A percentile compares a stretch with the other conserved stretches of the same genome.
Conservation (phyloP, 1,284 basidiomycete species). For the Psilocybe mexicana region DNA sequence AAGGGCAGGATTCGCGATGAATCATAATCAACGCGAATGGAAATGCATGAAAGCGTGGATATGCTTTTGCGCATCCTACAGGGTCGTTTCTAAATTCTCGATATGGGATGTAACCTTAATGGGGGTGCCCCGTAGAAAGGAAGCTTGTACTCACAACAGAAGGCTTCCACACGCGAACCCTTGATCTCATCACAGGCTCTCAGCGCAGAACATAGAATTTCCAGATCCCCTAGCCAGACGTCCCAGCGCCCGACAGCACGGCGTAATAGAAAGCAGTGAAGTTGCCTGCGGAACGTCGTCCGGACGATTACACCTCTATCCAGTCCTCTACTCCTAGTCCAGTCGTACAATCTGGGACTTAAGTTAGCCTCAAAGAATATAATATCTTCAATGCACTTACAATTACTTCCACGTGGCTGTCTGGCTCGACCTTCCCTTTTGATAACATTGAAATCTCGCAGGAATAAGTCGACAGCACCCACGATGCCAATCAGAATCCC, state of each 20-base stretch:
- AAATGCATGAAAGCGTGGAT: conserved; percentile 31
- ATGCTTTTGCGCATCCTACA: conserved; percentile 22
- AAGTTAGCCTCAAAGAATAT: conserved; percentile 16
- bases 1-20: conserved; percentile 36
- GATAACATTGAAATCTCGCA: conserved; percentile 12
- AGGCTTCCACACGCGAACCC: conserved; percentile 21
- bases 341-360: not conserved
- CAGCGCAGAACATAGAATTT: conserved; percentile 27
- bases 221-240: conserved; percentile 28
- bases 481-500: conserved; percentile 29
- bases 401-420: conserved; percentile 24
- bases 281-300: conserved; percentile 7
- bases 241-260: conserved; percentile 25
- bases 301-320: conserved; percentile 3
- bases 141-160: conserved; percentile 21
- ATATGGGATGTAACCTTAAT: conserved; percentile 25
- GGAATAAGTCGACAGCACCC: conserved; percentile 14
- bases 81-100: conserved; percentile 29
- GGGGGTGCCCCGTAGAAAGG: conserved; percentile 25
- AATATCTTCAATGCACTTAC: conserved; percentile 14
- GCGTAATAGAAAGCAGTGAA: conserved; percentile 26
- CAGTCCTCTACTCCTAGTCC: conserved; percentile 3
- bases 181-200: conserved; percentile 27
- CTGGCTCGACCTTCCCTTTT: conserved; percentile 11
- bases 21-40: conserved; percentile 28